Conservation (phyloP, 352 stramenopile genomes). For the Globisporangium sylvaticum region DNA sequence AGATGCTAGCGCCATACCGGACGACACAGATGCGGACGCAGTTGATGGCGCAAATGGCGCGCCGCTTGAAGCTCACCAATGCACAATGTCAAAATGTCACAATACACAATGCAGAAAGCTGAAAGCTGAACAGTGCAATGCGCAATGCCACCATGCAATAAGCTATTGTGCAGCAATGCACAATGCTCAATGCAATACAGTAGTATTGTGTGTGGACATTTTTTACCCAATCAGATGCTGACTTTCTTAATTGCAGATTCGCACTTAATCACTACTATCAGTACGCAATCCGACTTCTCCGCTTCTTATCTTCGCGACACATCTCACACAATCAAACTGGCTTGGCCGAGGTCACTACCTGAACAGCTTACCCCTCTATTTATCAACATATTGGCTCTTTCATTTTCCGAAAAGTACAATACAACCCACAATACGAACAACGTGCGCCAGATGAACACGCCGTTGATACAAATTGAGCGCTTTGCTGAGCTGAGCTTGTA, state of each 20-base stretch:
- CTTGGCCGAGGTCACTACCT: neutral
- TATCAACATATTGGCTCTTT: too few species aligned
- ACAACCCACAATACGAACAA: neutral
- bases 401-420: too few species aligned
- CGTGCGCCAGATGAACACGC: neutral
- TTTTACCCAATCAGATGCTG: neutral
- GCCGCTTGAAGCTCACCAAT: slow-evolving; percentile 1
- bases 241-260: neutral
- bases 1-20: neutral
- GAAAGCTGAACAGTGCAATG: too few species aligned
- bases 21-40: neutral
- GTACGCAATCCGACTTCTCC: neutral
- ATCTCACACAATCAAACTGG: slow-evolving; percentile 6
- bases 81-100: neutral
- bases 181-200: neutral
- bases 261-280: neutral
- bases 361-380: neutral
- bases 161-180: neutral
- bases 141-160: too few species aligned
- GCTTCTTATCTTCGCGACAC: neutral
- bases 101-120: neutral
- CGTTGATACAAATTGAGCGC: neutral
- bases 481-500: neutral
- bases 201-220: neutral
- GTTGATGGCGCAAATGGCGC: neutral